Conservation (phyloP, 345 rosid species). For the Salix brachista region DNA sequence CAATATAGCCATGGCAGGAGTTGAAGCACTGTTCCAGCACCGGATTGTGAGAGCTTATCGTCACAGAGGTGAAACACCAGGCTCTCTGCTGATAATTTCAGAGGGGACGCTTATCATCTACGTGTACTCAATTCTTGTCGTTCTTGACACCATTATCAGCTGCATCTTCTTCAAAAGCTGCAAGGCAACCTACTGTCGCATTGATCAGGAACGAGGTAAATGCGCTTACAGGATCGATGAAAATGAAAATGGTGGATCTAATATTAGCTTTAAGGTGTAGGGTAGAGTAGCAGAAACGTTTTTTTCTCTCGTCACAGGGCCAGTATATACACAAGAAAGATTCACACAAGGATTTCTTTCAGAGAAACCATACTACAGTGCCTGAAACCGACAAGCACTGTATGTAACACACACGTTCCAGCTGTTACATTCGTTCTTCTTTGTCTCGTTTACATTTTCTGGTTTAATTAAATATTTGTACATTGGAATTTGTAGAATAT, state of each 20-base stretch:
- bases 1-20: conserved; percentile 51
- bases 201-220: conserved; percentile 26
- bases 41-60: conserved; percentile 40
- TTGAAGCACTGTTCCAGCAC: conserved; percentile 73
- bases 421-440: background rate
- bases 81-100: conserved; percentile 19
- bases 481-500: conserved; percentile 3
- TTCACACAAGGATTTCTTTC: background rate
- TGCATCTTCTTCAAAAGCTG: conserved; percentile 62
- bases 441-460: background rate
- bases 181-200: conserved; percentile 19
- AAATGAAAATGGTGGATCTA: conserved; percentile 9
- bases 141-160: conserved; percentile 62
- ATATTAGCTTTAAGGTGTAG: conserved; percentile 21
- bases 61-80: conserved; percentile 14
- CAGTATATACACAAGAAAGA: background rate
- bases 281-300: conserved; percentile 15
- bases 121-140: conserved; percentile 57
- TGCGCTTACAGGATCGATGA: conserved; percentile 28
- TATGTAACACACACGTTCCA: too few relatives aligned
- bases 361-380: conserved; percentile 10
- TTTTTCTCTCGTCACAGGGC: conserved; percentile 7
- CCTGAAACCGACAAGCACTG: background rate
- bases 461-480: background rate
- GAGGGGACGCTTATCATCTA: conserved; percentile 69